Conservation (phyloP, 2,329 filamentous ascomycete genomes). For the Hypoxylon sp. region DNA sequence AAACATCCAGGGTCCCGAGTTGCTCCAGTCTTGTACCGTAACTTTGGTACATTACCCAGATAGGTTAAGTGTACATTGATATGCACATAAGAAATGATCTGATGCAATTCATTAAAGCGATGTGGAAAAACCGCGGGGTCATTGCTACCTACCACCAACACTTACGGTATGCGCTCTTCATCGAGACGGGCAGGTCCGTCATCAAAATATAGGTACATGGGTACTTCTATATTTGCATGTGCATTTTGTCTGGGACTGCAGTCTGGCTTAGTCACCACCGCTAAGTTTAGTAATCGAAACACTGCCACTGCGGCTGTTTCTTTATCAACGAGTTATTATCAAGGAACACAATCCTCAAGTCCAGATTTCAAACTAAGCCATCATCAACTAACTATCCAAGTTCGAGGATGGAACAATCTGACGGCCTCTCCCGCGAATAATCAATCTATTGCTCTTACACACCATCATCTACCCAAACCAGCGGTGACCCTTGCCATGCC, state of each 20-base stretch:
- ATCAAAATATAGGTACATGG: no score
- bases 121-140: conserved; percentile 33
- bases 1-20: conserved; percentile 3
- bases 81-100: conserved; percentile 2
- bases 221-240: no score
- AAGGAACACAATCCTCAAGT: conserved; percentile 29
- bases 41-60: neutral
- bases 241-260: no score
- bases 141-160: no score
- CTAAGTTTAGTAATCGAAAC: conserved; percentile 21
- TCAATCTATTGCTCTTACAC: conserved; percentile 20
- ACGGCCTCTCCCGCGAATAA: conserved; percentile 17
- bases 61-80: no score
- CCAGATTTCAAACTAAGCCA: conserved; percentile 3
- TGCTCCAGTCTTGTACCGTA: no score
- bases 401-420: no score
- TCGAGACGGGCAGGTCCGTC: conserved; percentile 13
- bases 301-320: conserved; percentile 32
- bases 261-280: conserved; percentile 11
- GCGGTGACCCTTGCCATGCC: conserved; percentile 14
- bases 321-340: conserved; percentile 16
- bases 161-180: no score
- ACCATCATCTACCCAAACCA: conserved; percentile 20
- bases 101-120: conserved; percentile 16
- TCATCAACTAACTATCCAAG: no score